phyloP scores from a whole-genome alignment of 2,329 filamentous ascomycete genomes.

The Drechslerella stenobrocha region DNA sequence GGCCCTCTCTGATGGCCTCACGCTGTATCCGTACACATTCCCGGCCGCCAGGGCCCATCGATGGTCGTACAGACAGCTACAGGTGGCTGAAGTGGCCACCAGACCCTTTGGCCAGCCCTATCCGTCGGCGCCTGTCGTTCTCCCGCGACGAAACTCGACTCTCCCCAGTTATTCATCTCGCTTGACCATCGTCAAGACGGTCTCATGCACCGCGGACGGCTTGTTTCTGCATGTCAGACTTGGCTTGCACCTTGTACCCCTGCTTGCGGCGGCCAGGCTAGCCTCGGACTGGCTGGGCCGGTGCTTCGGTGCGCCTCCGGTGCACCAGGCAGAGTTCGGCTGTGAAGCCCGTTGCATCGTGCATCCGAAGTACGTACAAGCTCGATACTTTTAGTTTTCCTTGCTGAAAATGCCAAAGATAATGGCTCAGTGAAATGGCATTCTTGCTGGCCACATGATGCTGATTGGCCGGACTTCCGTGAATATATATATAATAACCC shows the following conservation, averaged over 20 bases:
- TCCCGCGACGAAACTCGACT: no score
- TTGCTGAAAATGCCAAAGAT: neutral
- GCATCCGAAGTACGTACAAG: slow-evolving; percentile 9
- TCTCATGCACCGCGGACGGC: neutral
- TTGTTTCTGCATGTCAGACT: slow-evolving; percentile 36
- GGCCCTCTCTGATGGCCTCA: no score
- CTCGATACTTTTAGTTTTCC: neutral
- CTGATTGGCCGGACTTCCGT: neutral
- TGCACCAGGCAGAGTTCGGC: slow-evolving; percentile 24
- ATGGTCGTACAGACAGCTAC: no score
- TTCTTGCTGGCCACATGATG: neutral
- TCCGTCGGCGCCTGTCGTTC: no score
- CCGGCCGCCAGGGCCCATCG: no score
- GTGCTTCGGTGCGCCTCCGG: no score
- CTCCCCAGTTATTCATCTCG: no score
- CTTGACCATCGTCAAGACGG: no score
- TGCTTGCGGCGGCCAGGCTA: slow-evolving; percentile 27
- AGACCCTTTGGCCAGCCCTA: no score
- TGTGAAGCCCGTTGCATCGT: slow-evolving; percentile 17
- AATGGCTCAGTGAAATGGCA: neutral
- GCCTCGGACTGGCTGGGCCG: slow-evolving; percentile 23
- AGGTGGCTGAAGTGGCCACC: no score
- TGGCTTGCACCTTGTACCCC: slow-evolving; percentile 14
- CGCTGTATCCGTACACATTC: no score
- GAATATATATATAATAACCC: slow-evolving; percentile 1